These are phyloP conservation scores for Cenchrus fungigraminus DNA, from an alignment of 176 grass and related monocot species.

Conservation along the genomic window DNA sequence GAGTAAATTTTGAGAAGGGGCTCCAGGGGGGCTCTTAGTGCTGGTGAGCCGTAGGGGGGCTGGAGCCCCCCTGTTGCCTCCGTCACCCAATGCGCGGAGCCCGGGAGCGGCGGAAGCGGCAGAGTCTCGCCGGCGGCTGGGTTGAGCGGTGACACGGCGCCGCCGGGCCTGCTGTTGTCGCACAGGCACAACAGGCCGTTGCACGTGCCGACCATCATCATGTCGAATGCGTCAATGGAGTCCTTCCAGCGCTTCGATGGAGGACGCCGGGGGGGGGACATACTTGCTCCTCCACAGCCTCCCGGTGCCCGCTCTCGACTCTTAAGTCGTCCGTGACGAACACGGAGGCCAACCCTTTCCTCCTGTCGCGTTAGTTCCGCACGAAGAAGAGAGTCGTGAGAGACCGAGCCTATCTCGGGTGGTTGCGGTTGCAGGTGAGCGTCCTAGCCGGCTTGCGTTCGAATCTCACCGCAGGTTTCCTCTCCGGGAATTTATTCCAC, in stretches of 20 bases:
- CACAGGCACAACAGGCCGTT: constrained; percentile 42
- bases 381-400: background rate
- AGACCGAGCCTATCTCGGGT: too few relatives aligned
- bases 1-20: too few relatives aligned
- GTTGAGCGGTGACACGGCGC: background rate
- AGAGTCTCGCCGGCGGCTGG: constrained; percentile 12
- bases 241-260: background rate
- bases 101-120: constrained; percentile 10
- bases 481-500: too few relatives aligned
- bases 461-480: too few relatives aligned
- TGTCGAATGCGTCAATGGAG: background rate
- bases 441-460: too few relatives aligned
- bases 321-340: background rate
- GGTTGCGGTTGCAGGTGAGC: too few relatives aligned
- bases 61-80: too few relatives aligned
- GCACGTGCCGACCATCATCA: constrained; percentile 25
- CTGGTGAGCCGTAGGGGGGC: too few relatives aligned
- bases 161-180: background rate
- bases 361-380: background rate
- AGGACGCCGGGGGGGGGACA: too few relatives aligned
- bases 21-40: too few relatives aligned
- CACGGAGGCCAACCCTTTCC: background rate
- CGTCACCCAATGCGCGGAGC: background rate
- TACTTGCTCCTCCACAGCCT: background rate
- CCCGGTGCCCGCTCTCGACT: too few relatives aligned